Conservation (phyloP, 306 rosid genomes). For the Mucuna pruriens region DNA sequence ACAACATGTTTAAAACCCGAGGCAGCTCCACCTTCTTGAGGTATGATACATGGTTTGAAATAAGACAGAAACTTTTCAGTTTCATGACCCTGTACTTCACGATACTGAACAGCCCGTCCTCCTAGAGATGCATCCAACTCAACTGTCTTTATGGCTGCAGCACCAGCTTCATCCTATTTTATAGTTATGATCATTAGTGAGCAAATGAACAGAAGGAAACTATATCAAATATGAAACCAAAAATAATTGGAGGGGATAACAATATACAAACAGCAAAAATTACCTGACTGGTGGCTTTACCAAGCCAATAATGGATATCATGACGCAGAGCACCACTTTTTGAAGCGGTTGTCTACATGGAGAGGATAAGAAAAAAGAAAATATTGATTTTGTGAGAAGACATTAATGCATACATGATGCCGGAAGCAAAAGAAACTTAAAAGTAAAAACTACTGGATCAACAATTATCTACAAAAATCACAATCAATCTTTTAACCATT, state of each 20-base stretch:
- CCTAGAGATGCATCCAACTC: slow-evolving; percentile 98
- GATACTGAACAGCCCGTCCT: slow-evolving; percentile 98
- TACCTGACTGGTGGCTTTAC: slow-evolving; percentile 91
- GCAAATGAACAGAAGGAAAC: slow-evolving; percentile 3
- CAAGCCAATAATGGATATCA: slow-evolving; percentile 98
- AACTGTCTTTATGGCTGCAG: slow-evolving; percentile 94
- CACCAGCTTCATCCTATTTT: slow-evolving; percentile 94
- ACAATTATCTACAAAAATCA: slow-evolving; percentile 10
- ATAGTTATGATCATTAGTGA: slow-evolving; percentile 34
- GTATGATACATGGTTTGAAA: slow-evolving; percentile 96
- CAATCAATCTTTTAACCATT: slow-evolving; percentile 19
- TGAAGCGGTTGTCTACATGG: slow-evolving; percentile 73
- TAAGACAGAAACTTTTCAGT: slow-evolving; percentile 88
- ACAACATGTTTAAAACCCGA: slow-evolving; percentile 93
- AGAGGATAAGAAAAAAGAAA: slow-evolving; percentile 22
- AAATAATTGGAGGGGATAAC: neutral
- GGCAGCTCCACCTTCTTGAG: slow-evolving; percentile 92
- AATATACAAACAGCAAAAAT: slow-evolving; percentile 27
- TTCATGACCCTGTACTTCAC: slow-evolving; percentile 96
- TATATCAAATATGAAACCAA: slow-evolving; percentile 20
- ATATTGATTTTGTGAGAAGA: slow-evolving; percentile 16
- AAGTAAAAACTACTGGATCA: slow-evolving; percentile 1
- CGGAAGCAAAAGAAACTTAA: slow-evolving; percentile 8
- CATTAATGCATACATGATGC: neutral
- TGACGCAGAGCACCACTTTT: slow-evolving; percentile 89